These are phyloP conservation scores for Furcasterigmium sp. DNA, from an alignment of 2,329 filamentous ascomycete species.

Conservation along the genomic window DNA sequence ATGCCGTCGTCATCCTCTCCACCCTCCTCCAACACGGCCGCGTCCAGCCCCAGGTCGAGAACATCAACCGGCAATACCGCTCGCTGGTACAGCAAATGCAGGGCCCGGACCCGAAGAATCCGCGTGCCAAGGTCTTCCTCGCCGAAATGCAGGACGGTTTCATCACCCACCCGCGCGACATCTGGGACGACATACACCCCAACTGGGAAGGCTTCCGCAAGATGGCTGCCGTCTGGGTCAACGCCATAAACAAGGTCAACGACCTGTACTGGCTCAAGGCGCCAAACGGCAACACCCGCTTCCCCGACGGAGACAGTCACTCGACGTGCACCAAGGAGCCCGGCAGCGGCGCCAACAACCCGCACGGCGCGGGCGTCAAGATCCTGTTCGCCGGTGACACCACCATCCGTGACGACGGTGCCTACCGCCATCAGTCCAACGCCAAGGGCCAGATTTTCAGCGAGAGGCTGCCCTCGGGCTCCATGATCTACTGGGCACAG, in stretches of 20 bases:
- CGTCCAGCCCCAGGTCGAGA: conserved; percentile 17
- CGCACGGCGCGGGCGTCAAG: neutral
- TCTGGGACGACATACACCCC: neutral
- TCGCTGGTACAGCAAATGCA: conserved; percentile 9
- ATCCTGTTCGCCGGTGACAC: neutral
- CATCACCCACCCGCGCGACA: neutral
- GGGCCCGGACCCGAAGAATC: neutral
- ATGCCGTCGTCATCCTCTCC: conserved; percentile 28
- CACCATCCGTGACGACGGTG: conserved; percentile 16
- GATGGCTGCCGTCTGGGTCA: conserved; percentile 3
- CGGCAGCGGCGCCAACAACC: neutral
- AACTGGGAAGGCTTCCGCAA: neutral
- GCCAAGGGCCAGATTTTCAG: conserved; percentile 9
- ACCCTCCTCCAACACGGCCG: conserved; percentile 27
- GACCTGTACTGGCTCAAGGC: neutral
- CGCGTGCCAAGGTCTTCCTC: neutral
- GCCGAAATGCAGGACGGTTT: conserved; percentile 1
- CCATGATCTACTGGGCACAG: conserved; percentile 17
- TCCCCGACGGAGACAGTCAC: neutral
- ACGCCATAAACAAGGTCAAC: conserved; percentile 1
- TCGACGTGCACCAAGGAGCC: neutral
- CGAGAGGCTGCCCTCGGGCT: conserved; percentile 10
- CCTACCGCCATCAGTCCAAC: conserved; percentile 18
- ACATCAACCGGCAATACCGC: conserved; percentile 25
- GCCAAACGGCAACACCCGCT: neutral